These are phyloP conservation scores for Coriaria nepalensis DNA, from an alignment of 306 rosid species.

Conservation along the genomic window DNA sequence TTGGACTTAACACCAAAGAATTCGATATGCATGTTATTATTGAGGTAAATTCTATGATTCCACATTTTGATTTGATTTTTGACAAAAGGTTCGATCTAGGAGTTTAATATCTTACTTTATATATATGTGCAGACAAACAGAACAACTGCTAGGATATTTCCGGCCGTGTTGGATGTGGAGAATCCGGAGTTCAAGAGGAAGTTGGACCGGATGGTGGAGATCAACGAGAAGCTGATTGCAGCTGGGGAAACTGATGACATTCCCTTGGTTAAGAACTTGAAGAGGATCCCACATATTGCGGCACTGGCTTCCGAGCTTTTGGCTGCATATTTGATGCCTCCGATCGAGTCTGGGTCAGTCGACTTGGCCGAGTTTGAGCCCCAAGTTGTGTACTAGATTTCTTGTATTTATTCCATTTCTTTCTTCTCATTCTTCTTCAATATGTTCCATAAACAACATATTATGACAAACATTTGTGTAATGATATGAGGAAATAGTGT, in stretches of 20 bases:
- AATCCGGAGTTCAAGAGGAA: conserved; percentile 90
- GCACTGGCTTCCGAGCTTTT: conserved; percentile 71
- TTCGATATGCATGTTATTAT: conserved; percentile 98
- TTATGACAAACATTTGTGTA: conserved; percentile 9
- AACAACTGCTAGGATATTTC: conserved; percentile 90
- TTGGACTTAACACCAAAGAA: conserved; percentile 87
- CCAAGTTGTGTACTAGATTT: conserved; percentile 61
- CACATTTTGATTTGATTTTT: not conserved
- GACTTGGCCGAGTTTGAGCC: conserved; percentile 88
- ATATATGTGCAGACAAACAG: conserved; percentile 69
- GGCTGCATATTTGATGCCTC: conserved; percentile 88
- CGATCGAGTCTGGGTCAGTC: conserved; percentile 93
- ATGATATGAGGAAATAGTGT: not conserved
- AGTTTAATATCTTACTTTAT: conserved; percentile 1
- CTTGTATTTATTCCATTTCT: conserved; percentile 21
- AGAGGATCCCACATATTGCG: conserved; percentile 77
- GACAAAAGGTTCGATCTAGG: not conserved
- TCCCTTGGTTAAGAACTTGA: conserved; percentile 74
- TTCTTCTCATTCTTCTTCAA: conserved; percentile 11
- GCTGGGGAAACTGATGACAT: conserved; percentile 51
- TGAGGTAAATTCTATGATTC: conserved; percentile 42
- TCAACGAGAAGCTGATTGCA: conserved; percentile 61
- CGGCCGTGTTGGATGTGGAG: conserved; percentile 92
- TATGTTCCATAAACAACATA: not conserved
- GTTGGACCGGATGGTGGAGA: conserved; percentile 83